These are phyloP conservation scores for Colletotrichum karsti DNA, from an alignment of 2,329 filamentous ascomycete genomes.

Conservation along the genomic window DNA sequence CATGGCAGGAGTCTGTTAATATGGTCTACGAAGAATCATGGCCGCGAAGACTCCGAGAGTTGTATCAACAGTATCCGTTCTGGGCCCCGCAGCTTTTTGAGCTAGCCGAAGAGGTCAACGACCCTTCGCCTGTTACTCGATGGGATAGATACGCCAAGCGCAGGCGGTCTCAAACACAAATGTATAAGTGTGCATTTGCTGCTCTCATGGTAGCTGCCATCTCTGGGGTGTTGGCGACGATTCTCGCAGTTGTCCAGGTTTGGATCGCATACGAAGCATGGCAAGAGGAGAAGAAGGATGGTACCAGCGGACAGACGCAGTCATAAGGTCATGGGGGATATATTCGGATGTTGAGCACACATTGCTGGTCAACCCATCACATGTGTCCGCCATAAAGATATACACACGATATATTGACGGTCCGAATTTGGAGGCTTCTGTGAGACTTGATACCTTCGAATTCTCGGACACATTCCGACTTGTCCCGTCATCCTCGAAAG, in stretches of 20 bases:
- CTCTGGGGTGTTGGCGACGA: neutral
- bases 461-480: too few relatives aligned
- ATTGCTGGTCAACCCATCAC: too few relatives aligned
- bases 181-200: neutral
- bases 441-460: too few relatives aligned
- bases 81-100: neutral
- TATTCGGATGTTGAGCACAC: too few relatives aligned
- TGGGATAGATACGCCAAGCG: neutral
- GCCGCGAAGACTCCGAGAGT: neutral
- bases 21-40: too few relatives aligned
- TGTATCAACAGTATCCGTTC: neutral
- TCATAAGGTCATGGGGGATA: too few relatives aligned
- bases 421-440: too few relatives aligned
- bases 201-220: neutral
- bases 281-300: neutral
- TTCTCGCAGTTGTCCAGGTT: neutral
- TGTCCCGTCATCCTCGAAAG: too few relatives aligned
- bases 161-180: neutral
- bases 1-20: too few relatives aligned
- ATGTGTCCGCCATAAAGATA: too few relatives aligned
- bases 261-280: neutral
- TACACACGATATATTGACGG: too few relatives aligned
- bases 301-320: too few relatives aligned
- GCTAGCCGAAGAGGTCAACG: neutral
- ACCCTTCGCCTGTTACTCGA: neutral